These are phyloP conservation scores for Picochlorum sp. DNA, from an alignment of 139 green algal species.

Conservation along the genomic window DNA sequence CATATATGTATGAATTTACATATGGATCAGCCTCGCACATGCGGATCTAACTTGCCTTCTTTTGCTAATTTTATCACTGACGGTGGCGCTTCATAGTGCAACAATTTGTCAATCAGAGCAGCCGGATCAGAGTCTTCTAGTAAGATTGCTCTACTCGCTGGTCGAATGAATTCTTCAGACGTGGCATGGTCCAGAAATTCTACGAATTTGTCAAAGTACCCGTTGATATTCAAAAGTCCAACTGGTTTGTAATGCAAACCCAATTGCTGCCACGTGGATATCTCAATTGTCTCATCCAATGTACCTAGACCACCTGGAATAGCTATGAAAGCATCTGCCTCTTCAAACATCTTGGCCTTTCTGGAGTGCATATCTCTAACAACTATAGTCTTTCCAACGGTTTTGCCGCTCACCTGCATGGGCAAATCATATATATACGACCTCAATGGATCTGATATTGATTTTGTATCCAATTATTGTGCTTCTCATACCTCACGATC, in stretches of 20 bases:
- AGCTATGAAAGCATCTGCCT: constrained; percentile 73
- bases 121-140: constrained; percentile 13
- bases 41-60: constrained; percentile 16
- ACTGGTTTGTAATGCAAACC: constrained; percentile 72
- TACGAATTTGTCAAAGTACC: constrained; percentile 65
- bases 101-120: constrained; percentile 38
- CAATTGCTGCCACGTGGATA: constrained; percentile 77
- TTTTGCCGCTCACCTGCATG: constrained; percentile 33
- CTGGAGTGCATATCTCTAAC: constrained; percentile 71
- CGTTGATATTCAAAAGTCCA: constrained; percentile 54
- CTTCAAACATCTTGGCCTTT: constrained; percentile 71
- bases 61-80: constrained; percentile 19
- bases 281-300: constrained; percentile 75
- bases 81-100: constrained; percentile 21
- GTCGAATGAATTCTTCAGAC: constrained; percentile 42
- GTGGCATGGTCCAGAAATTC: constrained; percentile 53
- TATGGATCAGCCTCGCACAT: too few relatives aligned
- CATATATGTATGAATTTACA: too few relatives aligned
- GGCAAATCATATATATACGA: neutral
- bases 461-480: neutral
- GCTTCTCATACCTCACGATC: constrained; percentile 10
- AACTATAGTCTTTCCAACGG: constrained; percentile 39
- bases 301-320: constrained; percentile 75
- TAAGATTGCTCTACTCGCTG: constrained; percentile 29
- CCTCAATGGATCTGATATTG: neutral